Base-by-base conservation (phyloP, 257 asterid species). In the Fraxinus quadrangulata region DNA sequence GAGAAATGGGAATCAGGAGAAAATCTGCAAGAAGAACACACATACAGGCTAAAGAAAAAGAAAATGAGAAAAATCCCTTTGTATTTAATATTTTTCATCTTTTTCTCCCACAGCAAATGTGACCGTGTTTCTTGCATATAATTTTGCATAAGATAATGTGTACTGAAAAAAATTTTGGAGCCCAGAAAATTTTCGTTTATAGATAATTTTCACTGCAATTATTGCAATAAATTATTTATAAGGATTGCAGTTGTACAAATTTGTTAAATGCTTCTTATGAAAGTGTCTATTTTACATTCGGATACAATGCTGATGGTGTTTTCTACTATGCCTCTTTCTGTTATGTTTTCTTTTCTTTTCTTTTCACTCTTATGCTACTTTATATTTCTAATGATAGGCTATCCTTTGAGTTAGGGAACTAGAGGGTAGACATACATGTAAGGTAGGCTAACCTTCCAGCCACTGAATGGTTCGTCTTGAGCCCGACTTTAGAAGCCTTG, bases 51-150 rank as follows among this genome's bases (percentile, higher is more conserved):
- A 24, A 70, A 56, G 54, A 37, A 70, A 68, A 39, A 65, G 77
- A 56, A 74, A 49, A 16, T 54, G 40, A 42, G 45, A 67, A 79
- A 12, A 70, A 54, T 34, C 73, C 76, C 70, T 65, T 71, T 59
- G 83, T 81, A 75, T 75, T 72, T 45, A 45, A 40, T 31, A 70
- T 83, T 61, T 7, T 16, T 21, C 14, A 9, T 54, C 33, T 72
- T 10, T 17, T 24, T 47, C 31, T 74, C 36, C 45, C 75, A 47
- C 51, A 72, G 80, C 28, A 73, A 47, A 70, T 75, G 72, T 76
- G 51, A 26, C 51, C 28, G 68, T 42, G 5, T n/a, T 54, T 71
- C 54, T 28, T 36, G 7, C 30, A 79, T 75, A 77, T 67, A 67
- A 76, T 63, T 68, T 73, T 80, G 45, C 36, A 71, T 63, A 61